Evolutionary conservation across 257 asterid genomes (phyloP), one percentile per base, ranked within the genome.

Genomic region (Solanum pimpinellifolium): DNA sequence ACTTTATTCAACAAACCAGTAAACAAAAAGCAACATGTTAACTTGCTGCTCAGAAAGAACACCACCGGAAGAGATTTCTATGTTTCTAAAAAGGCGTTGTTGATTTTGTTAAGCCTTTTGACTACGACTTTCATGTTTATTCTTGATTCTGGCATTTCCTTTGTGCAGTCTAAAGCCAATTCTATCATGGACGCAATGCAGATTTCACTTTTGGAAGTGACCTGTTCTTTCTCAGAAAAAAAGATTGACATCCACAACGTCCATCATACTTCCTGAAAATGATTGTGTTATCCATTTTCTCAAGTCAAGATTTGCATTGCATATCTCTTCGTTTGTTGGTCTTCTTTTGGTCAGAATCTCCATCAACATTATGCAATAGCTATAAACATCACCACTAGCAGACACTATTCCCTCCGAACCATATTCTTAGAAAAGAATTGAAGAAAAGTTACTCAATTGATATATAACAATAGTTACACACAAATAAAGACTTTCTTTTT

Each of bases 361-460:
- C 27, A 91, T 82, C 75, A 87, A 33, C 88, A 88, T 56, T 9
- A 91, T 87, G 29, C 91, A 85, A 9, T 86, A 89, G 18, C 92
- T 90, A 35, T 86, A 90, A 77, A 86, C 88, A 69, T 91, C 91
- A 6, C 92, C 89, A 4, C 41, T 75, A 18, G 88, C 84, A 4
- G 89, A 89, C 33, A 89, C 90, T 62, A 60, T 88, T 11, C 92
- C 92, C 66, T 89, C 90, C 2, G 75, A 87, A 27, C 90, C 91
- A 52, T 86, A 91, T 85, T 91, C 91, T 89, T 14, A 15, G 10
- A 47, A 46, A 39, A 35, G 13, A 1, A 11, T 2, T 15, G 15
- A 25, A 41, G 9, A 83, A 62, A 9, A 27, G 7, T 21, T 18
- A 37, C 27, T 23, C 33, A 23, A 6, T 41, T 23, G 20, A 75